Evolutionary conservation across 1,139 yeast species (phyloP), one percentile per base, ranked within the genome.

Genomic region (Kodamaea sp.): DNA sequence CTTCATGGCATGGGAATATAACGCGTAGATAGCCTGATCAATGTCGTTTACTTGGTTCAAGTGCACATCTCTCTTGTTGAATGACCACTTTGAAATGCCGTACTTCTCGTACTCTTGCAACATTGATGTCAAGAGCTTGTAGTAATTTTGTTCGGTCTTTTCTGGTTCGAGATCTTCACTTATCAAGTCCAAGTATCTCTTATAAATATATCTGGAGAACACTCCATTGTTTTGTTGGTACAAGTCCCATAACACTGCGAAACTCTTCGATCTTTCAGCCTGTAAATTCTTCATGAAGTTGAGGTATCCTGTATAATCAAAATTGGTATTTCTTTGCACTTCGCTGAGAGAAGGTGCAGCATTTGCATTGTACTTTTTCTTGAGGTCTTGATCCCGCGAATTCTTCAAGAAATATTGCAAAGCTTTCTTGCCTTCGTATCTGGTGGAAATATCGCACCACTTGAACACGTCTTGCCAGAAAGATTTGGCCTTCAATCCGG

Each of bases 221-320:
- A 46, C 46, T 2, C 55, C 48, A 18, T 49, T 50, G 23, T 55
- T 46, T 7, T 50, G 44, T 14, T 47, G 50, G 47, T 59, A 63
- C 26, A 66, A 53, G 7, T 43, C 36, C 73, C 73, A 70, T 23
- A 68, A 46, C 35, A 64, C 62, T 11, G 47, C 41, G 39, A 68
- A 53, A 4, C 62, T 51, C 2, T 51, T 47, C 10, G 40, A 32
- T 39, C 76, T 51, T 34, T 57, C 61, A 7, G 38, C 29, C 29
- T 51, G 48, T 22, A 69, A 47, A 7, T 54, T 58, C 3, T 53
- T 45, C 7, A 57, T 37, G 36, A 56, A 66, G 26, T 39, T 53
- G 37, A 67, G 48, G 45, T 52, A 70, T 3, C 65, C 63, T 38
- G 66, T 69, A 44, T 66, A 67, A 41, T 70, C 72, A 37, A 70